These are phyloP conservation scores for Phytophthora citricola DNA, from an alignment of 352 stramenopile species.

Conservation along the genomic window DNA sequence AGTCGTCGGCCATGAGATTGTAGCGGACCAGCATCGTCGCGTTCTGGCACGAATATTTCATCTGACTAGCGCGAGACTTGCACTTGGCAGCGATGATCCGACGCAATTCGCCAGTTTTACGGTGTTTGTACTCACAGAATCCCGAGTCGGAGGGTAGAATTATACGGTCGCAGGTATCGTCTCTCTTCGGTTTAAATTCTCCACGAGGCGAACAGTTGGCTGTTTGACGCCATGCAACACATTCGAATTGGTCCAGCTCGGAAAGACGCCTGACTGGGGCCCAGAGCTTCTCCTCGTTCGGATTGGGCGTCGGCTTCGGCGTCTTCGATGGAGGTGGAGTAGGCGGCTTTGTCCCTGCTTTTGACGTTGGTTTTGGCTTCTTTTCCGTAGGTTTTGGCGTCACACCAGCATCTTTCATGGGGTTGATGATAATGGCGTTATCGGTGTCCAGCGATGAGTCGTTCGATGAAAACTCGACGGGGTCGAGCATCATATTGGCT, in stretches of 20 bases:
- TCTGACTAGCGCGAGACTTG: conserved; percentile 50
- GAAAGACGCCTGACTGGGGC: conserved; percentile 26
- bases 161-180: conserved; percentile 37
- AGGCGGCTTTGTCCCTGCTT: neutral
- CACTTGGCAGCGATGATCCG: conserved; percentile 58
- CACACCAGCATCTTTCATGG: conserved; percentile 20
- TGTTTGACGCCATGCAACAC: conserved; percentile 57
- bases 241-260: conserved; percentile 52
- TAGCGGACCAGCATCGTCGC: conserved; percentile 58
- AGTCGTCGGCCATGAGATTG: conserved; percentile 48
- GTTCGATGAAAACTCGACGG: neutral
- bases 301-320: conserved; percentile 8
- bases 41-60: conserved; percentile 52
- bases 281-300: conserved; percentile 24
- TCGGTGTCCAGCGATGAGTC: conserved; percentile 7
- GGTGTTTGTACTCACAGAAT: conserved; percentile 62
- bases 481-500: conserved; percentile 16
- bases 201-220: conserved; percentile 50
- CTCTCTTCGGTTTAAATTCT: conserved; percentile 27
- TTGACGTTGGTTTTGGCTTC: neutral
- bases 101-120: conserved; percentile 33
- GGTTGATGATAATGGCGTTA: conserved; percentile 16
- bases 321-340: conserved; percentile 16
- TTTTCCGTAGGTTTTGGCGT: conserved; percentile 12
- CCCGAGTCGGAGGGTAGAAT: conserved; percentile 48